Evolutionary conservation across 371 early-diverging fungal genomes (phyloP).

Genomic region (Rhizopus delemar): DNA sequence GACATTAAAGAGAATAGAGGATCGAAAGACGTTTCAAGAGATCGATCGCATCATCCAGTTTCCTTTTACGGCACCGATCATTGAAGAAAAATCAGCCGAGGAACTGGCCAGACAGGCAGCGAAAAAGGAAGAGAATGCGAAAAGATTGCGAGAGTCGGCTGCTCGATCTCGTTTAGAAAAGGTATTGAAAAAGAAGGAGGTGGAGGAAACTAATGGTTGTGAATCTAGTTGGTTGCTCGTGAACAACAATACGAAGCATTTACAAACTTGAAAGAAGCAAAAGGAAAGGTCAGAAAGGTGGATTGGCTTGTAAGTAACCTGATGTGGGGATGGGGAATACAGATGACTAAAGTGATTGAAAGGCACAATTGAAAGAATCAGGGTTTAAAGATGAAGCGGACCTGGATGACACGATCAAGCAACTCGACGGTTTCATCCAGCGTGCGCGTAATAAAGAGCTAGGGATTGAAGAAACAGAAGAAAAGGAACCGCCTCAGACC

Average conservation of each 20-base stretch:
- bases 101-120: constrained; percentile 73
- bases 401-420: constrained; percentile 71
- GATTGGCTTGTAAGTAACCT: constrained; percentile 53
- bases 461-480: constrained; percentile 79
- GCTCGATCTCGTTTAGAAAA: constrained; percentile 81
- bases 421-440: constrained; percentile 64
- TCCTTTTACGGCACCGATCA: constrained; percentile 65
- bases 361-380: constrained; percentile 61
- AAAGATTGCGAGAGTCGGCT: constrained; percentile 75
- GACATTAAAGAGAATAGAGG: constrained; percentile 58
- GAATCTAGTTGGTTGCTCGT: constrained; percentile 50
- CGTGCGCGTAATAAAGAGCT: constrained; percentile 78
- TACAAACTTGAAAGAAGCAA: constrained; percentile 55
- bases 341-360: constrained; percentile 5
- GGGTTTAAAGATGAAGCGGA: constrained; percentile 77
- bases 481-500: constrained; percentile 74
- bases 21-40: constrained; percentile 54
- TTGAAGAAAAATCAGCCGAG: constrained; percentile 80
- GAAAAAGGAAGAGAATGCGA: constrained; percentile 73
- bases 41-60: constrained; percentile 73
- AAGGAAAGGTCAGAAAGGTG: constrained; percentile 48
- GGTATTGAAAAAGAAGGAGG: constrained; percentile 36
- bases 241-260: constrained; percentile 64
- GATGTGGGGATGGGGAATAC: neutral
- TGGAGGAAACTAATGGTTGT: neutral